Evolutionary conservation across 805 yeast species (phyloP), one percentile per base, ranked within the genome.

Genomic region (Sungouiella thailandica): DNA sequence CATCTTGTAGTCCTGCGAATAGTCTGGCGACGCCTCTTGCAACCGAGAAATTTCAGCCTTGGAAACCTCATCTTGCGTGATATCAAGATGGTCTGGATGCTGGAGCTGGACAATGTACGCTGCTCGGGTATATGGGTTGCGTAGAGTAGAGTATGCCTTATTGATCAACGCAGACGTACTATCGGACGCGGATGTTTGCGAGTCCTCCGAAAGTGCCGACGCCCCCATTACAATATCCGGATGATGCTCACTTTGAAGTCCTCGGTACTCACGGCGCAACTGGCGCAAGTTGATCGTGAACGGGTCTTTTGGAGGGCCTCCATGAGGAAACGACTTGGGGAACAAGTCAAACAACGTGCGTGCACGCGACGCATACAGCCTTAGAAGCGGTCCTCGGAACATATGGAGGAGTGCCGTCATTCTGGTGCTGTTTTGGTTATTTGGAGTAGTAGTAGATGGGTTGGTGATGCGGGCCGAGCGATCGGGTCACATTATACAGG

Each of bases 181-280:
- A 20, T 35, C 40, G 12, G 20, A 40, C 11, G 34, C 28, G 6
- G 37, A 38, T n/a, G n/a, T n/a, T n/a, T n/a, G n/a, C 6, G 29
- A n/a, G 7, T 23, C 17, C 5, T 19, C 34, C 36, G 22, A 39
- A 43, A 43, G 43, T 28, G 52, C 40, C 1, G 50, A 28, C 1
- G 58, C 46, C 1, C 62, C 62, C 22, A 50, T 50, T 13, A 62
- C 62, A 39, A 68, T 65, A 60, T 90, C 98, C 0, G 98, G 98
- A 53, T 90, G 98, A 31, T 74, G 69, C 38, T 70, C 66, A 23
- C 83, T 74, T 56, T 90, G 97, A 19, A 88, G 62, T 7, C 50
- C 43, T 25, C 95, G 62, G 55, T 78, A 90, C 55, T 93, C 97
- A 37, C 76, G 72, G 32, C 95, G 72, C 30, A 90, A 67, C 12